Conservation (phyloP, 495 filamentous ascomycete genomes). For the Lasiosphaeriaceae sp. region DNA sequence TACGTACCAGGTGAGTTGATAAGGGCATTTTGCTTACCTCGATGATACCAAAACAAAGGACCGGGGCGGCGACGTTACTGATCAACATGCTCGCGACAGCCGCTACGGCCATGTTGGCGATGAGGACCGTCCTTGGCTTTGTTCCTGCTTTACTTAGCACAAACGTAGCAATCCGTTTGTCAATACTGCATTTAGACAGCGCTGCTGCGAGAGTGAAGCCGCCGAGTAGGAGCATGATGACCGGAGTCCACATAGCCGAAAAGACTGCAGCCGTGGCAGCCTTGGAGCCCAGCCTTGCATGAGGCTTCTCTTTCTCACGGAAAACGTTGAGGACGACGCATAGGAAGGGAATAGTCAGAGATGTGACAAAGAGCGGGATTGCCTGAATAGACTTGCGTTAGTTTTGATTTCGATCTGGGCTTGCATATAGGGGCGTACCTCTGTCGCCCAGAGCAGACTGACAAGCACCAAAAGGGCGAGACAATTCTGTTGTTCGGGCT, state of each 20-base stretch:
- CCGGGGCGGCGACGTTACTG: conserved; percentile 94
- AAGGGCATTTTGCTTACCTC: conserved; percentile 34
- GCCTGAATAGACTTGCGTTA: conserved; percentile 50
- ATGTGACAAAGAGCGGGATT: conserved; percentile 96
- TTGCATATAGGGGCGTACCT: conserved; percentile 45
- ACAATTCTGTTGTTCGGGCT: conserved; percentile 90
- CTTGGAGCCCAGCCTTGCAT: conserved; percentile 66
- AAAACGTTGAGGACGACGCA: conserved; percentile 84
- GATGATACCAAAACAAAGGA: conserved; percentile 97
- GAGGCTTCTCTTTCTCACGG: conserved; percentile 65
- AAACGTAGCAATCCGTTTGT: conserved; percentile 93
- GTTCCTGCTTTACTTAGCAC: conserved; percentile 97
- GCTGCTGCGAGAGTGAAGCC: conserved; percentile 96
- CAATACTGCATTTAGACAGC: conserved; percentile 94
- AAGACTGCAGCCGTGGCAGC: conserved; percentile 79
- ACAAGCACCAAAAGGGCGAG: conserved; percentile 91
- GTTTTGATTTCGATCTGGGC: not conserved
- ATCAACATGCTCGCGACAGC: conserved; percentile 99
- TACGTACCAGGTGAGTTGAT: conserved; percentile 31
- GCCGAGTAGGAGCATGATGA: conserved; percentile 96
- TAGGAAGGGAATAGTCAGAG: conserved; percentile 88
- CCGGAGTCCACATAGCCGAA: conserved; percentile 96
- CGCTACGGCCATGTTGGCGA: conserved; percentile 98
- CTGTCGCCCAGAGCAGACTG: conserved; percentile 93
- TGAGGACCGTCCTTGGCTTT: conserved; percentile 75